Percentiles rank a stretch among this genome's conserved stretches.
Conservation (phyloP, 2,329 filamentous ascomycete species). For the Clonostachys byssicola region DNA sequence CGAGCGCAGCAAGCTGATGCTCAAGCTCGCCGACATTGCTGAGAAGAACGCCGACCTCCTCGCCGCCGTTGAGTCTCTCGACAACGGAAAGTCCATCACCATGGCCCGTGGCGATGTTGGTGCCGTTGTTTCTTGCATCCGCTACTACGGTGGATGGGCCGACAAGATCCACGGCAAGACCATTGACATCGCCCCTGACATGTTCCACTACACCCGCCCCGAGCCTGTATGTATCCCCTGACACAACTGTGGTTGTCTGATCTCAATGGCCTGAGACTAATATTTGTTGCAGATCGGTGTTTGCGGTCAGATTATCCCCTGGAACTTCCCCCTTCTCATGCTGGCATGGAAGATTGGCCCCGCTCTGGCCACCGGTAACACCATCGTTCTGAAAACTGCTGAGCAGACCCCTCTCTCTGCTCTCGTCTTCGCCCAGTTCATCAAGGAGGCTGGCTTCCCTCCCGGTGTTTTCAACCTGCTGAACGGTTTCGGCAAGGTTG, state of each 20-base stretch:
- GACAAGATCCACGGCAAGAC: conserved; percentile 91
- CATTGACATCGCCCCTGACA: conserved; percentile 71
- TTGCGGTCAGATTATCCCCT: conserved; percentile 78
- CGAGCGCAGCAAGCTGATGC: conserved; percentile 64
- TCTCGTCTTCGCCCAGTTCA: conserved; percentile 55
- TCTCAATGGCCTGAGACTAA: background rate
- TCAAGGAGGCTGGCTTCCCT: conserved; percentile 73
- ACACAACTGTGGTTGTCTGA: background rate
- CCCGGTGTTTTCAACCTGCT: conserved; percentile 69
- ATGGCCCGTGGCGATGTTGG: conserved; percentile 74
- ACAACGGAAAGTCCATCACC: conserved; percentile 79
- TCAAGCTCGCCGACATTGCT: conserved; percentile 74
- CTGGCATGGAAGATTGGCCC: conserved; percentile 73
- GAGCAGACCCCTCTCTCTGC: conserved; percentile 69
- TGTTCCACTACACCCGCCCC: conserved; percentile 75
- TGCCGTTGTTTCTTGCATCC: conserved; percentile 64
- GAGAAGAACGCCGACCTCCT: conserved; percentile 76
- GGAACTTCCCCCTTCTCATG: conserved; percentile 79
- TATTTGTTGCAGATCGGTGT: conserved; percentile 52
- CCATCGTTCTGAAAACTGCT: conserved; percentile 65
- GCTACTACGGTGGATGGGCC: conserved; percentile 77
- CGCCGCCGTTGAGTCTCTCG: conserved; percentile 79
- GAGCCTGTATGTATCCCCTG: conserved; percentile 55
- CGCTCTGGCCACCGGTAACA: conserved; percentile 66
- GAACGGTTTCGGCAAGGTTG: conserved; percentile 70